Percentiles rank a stretch among this genome's conserved stretches.
Conservation (phyloP, 495 filamentous ascomycete genomes). For the Oidiodendron maius region DNA sequence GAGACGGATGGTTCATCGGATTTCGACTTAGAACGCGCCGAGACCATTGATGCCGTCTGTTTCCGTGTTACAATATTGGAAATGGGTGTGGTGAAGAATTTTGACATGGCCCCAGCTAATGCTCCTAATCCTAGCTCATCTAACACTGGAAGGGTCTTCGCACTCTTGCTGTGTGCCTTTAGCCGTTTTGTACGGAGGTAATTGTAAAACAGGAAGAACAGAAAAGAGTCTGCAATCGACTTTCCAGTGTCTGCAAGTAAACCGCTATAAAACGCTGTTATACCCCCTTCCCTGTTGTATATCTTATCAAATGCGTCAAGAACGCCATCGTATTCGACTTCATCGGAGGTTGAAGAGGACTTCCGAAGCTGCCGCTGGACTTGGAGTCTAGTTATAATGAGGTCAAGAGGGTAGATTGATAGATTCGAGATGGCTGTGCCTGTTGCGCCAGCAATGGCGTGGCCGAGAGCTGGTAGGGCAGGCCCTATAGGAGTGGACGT, state of each 20-base stretch:
- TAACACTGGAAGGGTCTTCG: conserved; percentile 51
- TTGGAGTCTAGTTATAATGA: conserved; percentile 82
- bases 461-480: conserved; percentile 76
- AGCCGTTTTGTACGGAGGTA: conserved; percentile 60
- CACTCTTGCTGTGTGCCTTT: conserved; percentile 28
- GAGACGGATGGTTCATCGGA: conserved; percentile 33
- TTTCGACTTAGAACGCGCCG: conserved; percentile 4
- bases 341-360: conserved; percentile 19
- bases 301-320: conserved; percentile 67
- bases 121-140: conserved; percentile 78
- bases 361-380: conserved; percentile 58
- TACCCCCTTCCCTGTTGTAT: conserved; percentile 61
- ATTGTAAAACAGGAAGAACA: conserved; percentile 82
- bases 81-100: conserved; percentile 74
- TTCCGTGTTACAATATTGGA: conserved; percentile 78
- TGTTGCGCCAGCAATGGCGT: conserved; percentile 74
- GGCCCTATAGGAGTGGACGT: conserved; percentile 10
- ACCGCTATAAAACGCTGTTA: conserved; percentile 70
- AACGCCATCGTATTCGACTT: conserved; percentile 51
- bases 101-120: conserved; percentile 70
- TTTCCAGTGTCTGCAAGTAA: conserved; percentile 66
- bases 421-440: conserved; percentile 79
- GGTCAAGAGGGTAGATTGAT: conserved; percentile 73
- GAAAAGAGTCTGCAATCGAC: conserved; percentile 67
- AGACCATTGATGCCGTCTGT: conserved; percentile 58